Evolutionary conservation across 306 rosid genomes (phyloP), one percentile per base, ranked within the genome.

Genomic region (Dicorynia guianensis): DNA sequence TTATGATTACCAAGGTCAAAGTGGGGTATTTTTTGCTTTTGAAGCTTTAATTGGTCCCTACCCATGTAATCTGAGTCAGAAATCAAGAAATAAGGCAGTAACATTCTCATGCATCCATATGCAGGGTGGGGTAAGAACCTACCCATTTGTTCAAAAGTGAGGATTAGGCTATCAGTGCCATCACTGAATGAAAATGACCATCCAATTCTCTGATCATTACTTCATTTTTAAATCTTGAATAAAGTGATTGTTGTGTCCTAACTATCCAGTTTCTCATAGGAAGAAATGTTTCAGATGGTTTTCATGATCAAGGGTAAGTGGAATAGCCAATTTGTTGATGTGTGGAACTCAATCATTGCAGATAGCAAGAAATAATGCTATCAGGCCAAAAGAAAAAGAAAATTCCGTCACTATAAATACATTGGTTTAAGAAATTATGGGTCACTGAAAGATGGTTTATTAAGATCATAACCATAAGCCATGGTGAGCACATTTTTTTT

Each of bases 1-100:
- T 18, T 17, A 56, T 30, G 43, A 40, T 40, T 46, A 52, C 50
- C 18, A 1, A 72, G 74, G 87, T 87, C 89, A 87, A 85, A 80
- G 80, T 61, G 82, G 76, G 85, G 74, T 35, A 40, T 30, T 69
- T 61, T 42, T 38, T 1, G 43, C 79, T 44, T 85, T 78, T 69
- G 40, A 71, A 70, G 20, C 63, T 57, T 66, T 42, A 17, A 35
- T 20, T 35, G 35, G 7, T 40, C 46, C 46, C 60, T 64, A 5
- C 42, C 38, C 56, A 80, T 84, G 80, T 53, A 39, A 73, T 82
- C 82, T 17, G 78, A 79, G 81, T 75, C 77, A 69, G 69, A 76
- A 76, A 65, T 71, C 19, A 76, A 76, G 67, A 65, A 71, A 79
- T 67, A 62, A 42, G 17, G 64, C 19, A 69, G 36, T 70, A 78